phyloP scores from a whole-genome alignment of 768 basidiomycete species.

The Kondoa malvinella region DNA sequence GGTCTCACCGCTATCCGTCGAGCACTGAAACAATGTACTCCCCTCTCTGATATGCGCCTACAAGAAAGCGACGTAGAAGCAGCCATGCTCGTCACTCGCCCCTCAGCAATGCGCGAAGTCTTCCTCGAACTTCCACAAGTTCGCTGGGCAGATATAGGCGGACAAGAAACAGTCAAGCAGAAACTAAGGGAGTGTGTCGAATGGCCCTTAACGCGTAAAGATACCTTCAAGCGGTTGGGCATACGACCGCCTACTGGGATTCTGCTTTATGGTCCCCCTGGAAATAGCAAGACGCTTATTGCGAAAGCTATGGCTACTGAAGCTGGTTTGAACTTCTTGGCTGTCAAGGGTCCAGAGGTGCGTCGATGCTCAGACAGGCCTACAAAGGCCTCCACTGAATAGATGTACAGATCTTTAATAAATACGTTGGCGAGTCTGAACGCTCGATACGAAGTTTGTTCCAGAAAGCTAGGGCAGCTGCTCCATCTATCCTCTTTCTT shows the following conservation, averaged over 20 bases:
- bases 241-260: conserved; percentile 77
- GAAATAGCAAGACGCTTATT: conserved; percentile 89
- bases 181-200: conserved; percentile 81
- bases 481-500: conserved; percentile 93
- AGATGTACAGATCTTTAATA: conserved; percentile 67
- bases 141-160: conserved; percentile 74
- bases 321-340: conserved; percentile 86
- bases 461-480: conserved; percentile 77
- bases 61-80: conserved; percentile 47
- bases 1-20: conserved; percentile 81
- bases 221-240: conserved; percentile 70
- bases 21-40: background rate
- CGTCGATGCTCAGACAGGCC: conserved; percentile 21
- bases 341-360: conserved; percentile 94
- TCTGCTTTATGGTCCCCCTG: conserved; percentile 83
- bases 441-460: conserved; percentile 87
- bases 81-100: conserved; percentile 62
- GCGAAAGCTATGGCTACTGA: conserved; percentile 84
- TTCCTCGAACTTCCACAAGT: conserved; percentile 73
- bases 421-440: conserved; percentile 95
- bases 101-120: conserved; percentile 84
- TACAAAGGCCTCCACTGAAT: background rate
- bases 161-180: conserved; percentile 61
- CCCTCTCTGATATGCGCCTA: conserved; percentile 28
- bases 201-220: conserved; percentile 79